Evolutionary conservation across 768 basidiomycete genomes (phyloP).

Genomic region (Pisolithus sp.): DNA sequence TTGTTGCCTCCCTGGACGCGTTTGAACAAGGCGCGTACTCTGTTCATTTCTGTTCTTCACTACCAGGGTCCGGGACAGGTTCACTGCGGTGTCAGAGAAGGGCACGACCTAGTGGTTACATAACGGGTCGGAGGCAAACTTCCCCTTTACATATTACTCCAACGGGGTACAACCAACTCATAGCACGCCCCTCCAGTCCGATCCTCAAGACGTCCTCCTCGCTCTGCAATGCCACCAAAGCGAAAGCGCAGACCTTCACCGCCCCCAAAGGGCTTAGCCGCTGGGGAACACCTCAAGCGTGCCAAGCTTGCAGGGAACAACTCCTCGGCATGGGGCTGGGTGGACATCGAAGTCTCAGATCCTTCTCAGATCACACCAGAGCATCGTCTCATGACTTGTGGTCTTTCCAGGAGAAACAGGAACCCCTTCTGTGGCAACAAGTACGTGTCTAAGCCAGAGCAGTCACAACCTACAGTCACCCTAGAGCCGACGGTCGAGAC

Average conservation of each 20-base stretch:
- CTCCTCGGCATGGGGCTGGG: slow-evolving; percentile 73
- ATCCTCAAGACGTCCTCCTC: no score
- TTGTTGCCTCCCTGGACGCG: slow-evolving; percentile 24
- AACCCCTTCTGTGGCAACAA: slow-evolving; percentile 56
- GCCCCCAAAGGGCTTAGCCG: slow-evolving; percentile 43
- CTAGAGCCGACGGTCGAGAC: slow-evolving; percentile 8
- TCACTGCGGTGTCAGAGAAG: not conserved
- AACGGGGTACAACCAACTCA: not conserved
- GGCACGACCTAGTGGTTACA: not conserved
- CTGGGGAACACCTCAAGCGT: slow-evolving; percentile 61
- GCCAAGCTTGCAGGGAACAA: slow-evolving; percentile 40
- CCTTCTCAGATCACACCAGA: slow-evolving; percentile 57
- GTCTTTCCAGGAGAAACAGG: slow-evolving; percentile 47
- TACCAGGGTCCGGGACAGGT: not conserved
- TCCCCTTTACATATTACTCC: no score
- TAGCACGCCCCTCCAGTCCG: no score
- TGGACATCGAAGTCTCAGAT: slow-evolving; percentile 55
- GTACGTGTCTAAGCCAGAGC: slow-evolving; percentile 29
- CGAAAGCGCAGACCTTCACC: slow-evolving; percentile 50
- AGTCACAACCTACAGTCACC: slow-evolving; percentile 6
- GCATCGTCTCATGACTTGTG: slow-evolving; percentile 63
- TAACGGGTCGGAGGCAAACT: no score
- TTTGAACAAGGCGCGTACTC: slow-evolving; percentile 12
- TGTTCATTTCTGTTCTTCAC: slow-evolving; percentile 17
- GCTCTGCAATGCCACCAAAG: slow-evolving; percentile 44